phyloP scores from a whole-genome alignment of 176 grass and related monocot genomes.

The Lolium multiflorum region DNA sequence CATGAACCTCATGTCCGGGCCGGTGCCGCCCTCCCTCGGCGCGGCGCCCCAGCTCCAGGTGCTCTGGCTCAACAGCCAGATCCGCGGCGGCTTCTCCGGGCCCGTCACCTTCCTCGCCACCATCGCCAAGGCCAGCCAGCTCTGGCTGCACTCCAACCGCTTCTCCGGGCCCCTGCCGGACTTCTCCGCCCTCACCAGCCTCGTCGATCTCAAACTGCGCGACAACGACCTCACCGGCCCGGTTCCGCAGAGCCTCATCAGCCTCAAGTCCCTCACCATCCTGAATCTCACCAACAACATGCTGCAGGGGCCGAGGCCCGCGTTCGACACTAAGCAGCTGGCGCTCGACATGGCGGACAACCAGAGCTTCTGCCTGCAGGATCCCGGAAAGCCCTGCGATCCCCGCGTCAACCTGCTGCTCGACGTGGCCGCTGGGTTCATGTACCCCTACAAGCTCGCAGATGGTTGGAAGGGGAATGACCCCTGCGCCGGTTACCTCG shows the following conservation, averaged over 20 bases:
- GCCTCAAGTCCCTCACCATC: constrained; percentile 51
- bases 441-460: constrained; percentile 55
- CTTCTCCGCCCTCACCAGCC: constrained; percentile 46
- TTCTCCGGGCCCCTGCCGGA: constrained; percentile 81
- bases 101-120: constrained; percentile 62
- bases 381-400: constrained; percentile 60
- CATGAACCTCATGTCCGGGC: constrained; percentile 56
- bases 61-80: constrained; percentile 79
- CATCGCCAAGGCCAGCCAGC: constrained; percentile 45
- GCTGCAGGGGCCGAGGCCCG: constrained; percentile 68
- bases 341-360: neutral
- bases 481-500: constrained; percentile 47
- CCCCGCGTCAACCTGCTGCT: constrained; percentile 70
- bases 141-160: constrained; percentile 82
- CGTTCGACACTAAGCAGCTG: constrained; percentile 16
- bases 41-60: neutral
- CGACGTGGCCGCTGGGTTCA: constrained; percentile 66
- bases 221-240: constrained; percentile 80
- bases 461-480: constrained; percentile 68
- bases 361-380: constrained; percentile 58
- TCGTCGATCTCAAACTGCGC: constrained; percentile 63
- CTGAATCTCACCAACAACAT: constrained; percentile 67
- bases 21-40: constrained; percentile 56
- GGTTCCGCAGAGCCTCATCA: constrained; percentile 57
- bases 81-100: constrained; percentile 21